Evolutionary conservation across 768 basidiomycete species (phyloP), one percentile per base, ranked within the genome.

Genomic region (Sporobolomyces phaffii): DNA sequence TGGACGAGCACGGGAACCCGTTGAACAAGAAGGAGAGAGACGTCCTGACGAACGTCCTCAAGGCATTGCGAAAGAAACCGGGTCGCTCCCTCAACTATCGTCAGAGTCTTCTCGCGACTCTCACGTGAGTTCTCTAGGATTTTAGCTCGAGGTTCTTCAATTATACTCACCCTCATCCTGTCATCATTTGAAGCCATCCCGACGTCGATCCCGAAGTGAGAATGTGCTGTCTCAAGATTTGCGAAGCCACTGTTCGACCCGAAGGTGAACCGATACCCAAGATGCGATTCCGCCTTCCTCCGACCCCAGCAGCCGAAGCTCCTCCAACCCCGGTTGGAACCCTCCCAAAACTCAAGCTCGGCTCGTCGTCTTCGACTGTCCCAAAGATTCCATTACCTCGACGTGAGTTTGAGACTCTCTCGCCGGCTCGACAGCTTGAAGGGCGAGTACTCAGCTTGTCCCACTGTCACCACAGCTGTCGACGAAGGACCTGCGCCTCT

Each of bases 221-320:
- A 50, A 90, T 91, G 85, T 90, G 87, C 70, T 80, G 94, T 53
- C 81, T 98, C 73, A 97, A 98, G 78, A 80, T 96, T 28, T 90
- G 90, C 8, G 94, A 97, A 73, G 81, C 94, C 24, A 83, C 91
- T 47, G 86, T 93, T 72, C 85, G 87, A 57, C 88, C 90, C 28
- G 80, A 85, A 5, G 86, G 90, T 64, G 94, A 98, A 78, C 82
- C 85, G 2, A 81, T 88, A 9, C 93, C 93, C 1, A 91, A 90
- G 63, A 86, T 93, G 63, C 66, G 70, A 5, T 64, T 72, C 62
- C 68, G 89, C 14, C 57, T 65, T 5, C 68, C 60, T 14, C 60
- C 68, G 9, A 57, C 63, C 18, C 68, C 68, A 4, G 49, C 52
- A 5, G 52, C 62, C 38, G 67, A 59, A 41, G 34, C 36, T 31